Evolutionary conservation across 495 filamentous ascomycete genomes (phyloP).

Genomic region (Umbilicaria muhlenbergii): DNA sequence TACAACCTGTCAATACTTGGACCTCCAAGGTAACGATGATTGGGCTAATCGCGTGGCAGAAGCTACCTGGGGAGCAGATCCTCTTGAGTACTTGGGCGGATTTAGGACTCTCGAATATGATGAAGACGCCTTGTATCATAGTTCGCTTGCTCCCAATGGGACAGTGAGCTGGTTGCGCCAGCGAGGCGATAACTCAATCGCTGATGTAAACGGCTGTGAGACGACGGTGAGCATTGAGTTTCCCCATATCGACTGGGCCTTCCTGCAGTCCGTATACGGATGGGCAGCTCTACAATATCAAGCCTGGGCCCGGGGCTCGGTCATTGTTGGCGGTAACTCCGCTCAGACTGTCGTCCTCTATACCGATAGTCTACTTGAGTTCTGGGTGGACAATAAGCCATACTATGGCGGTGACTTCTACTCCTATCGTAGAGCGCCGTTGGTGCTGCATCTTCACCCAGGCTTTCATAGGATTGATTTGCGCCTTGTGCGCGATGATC

Average conservation of each 20-base stretch:
- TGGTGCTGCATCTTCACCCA: slow-evolving; percentile 30
- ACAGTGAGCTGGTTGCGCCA: slow-evolving; percentile 28
- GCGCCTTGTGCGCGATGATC: slow-evolving; percentile 36
- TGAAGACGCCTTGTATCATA: slow-evolving; percentile 23
- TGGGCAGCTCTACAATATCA: slow-evolving; percentile 46
- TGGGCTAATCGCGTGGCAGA: slow-evolving; percentile 20
- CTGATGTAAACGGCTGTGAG: slow-evolving; percentile 9
- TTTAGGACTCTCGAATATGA: slow-evolving; percentile 29
- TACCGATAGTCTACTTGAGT: slow-evolving; percentile 31
- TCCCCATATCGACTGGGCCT: slow-evolving; percentile 32
- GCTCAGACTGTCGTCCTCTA: slow-evolving; percentile 23
- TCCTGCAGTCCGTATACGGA: slow-evolving; percentile 37
- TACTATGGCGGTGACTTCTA: slow-evolving; percentile 46
- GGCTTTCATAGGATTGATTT: slow-evolving; percentile 35
- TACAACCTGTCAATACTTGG: slow-evolving; percentile 12
- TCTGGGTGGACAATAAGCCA: slow-evolving; percentile 30
- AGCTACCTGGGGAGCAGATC: slow-evolving; percentile 44
- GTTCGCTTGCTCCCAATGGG: slow-evolving; percentile 34
- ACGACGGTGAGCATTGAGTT: slow-evolving; percentile 28
- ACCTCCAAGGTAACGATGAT: background rate
- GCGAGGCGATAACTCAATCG: slow-evolving; percentile 13
- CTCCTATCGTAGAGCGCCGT: slow-evolving; percentile 30
- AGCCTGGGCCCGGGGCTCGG: slow-evolving; percentile 37
- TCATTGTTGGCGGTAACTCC: slow-evolving; percentile 18
- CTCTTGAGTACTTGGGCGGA: slow-evolving; percentile 35